Percentiles rank a stretch among this genome's conserved stretches.
These are phyloP conservation scores for Aureobasidium namibiae DNA, from an alignment of 2,329 filamentous ascomycete species.

Conservation along the genomic window DNA sequence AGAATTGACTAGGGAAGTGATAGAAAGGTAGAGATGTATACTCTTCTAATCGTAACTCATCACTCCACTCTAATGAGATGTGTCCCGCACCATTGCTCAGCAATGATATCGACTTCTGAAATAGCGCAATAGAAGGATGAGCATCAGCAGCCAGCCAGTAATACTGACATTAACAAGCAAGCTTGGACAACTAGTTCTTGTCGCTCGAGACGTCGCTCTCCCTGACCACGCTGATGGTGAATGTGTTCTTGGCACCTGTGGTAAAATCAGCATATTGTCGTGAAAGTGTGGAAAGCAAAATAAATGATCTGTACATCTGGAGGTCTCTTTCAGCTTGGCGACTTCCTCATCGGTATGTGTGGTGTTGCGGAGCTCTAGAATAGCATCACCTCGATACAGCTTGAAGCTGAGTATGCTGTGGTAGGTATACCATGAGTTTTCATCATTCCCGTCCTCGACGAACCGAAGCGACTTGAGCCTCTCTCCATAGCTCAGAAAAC, in stretches of 20 bases:
- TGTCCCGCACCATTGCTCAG: no score
- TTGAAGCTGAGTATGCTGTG: background rate
- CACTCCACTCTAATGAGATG: no score
- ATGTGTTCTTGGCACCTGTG: background rate
- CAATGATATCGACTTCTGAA: no score
- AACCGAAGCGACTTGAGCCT: background rate
- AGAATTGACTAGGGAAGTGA: no score
- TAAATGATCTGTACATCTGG: background rate
- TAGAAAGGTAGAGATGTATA: no score
- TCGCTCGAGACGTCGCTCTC: background rate
- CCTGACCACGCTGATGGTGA: background rate
- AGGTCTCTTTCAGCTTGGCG: background rate
- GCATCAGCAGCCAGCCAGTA: background rate
- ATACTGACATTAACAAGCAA: background rate
- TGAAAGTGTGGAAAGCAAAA: no score
- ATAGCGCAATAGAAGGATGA: no score
- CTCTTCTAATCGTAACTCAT: no score
- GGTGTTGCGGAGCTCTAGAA: background rate
- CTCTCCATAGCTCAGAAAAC: background rate
- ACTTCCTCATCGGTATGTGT: background rate
- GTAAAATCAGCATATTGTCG: background rate
- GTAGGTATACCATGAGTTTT: background rate
- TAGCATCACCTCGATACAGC: background rate
- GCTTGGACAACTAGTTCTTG: background rate
- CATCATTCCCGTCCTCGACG: no score